phyloP scores from a whole-genome alignment of 768 basidiomycete genomes.

The Serpula lacrymans region DNA sequence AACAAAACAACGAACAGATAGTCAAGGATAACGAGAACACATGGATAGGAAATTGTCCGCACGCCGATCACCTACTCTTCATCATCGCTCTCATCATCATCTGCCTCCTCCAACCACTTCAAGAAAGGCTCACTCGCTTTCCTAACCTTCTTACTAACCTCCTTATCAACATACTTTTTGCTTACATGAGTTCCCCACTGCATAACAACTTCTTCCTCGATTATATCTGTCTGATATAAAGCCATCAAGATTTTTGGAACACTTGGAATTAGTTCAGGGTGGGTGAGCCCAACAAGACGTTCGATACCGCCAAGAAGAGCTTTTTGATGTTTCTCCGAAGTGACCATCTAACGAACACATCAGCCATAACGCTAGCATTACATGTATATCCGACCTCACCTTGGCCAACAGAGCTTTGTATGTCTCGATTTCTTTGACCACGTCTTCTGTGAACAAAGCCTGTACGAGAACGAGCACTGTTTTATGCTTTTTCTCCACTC shows the following conservation, averaged over 20 bases:
- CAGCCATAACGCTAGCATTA: not conserved
- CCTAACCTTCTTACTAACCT: conserved; percentile 91
- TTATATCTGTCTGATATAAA: conserved; percentile 86
- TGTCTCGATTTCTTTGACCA: conserved; percentile 58
- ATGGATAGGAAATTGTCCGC: not conserved
- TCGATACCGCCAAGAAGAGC: conserved; percentile 91
- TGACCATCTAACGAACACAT: conserved; percentile 59
- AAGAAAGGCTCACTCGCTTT: conserved; percentile 95
- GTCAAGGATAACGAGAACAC: not conserved
- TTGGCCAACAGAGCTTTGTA: conserved; percentile 74
- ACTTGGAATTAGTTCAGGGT: conserved; percentile 65
- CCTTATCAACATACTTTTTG: conserved; percentile 95
- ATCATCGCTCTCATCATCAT: conserved; percentile 65
- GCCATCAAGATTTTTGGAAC: conserved; percentile 94
- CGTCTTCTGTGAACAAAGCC: conserved; percentile 74
- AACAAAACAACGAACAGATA: not conserved
- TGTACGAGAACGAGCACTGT: conserved; percentile 79
- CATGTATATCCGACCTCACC: conserved; percentile 36
- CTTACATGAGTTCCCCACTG: conserved; percentile 97
- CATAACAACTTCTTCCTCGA: conserved; percentile 87
- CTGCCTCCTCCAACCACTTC: conserved; percentile 92
- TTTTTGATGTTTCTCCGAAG: conserved; percentile 95
- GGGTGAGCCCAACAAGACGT: conserved; percentile 69
- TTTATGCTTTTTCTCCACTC: conserved; percentile 95
- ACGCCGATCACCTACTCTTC: conserved; percentile 22